These are phyloP conservation scores for Heteromeles arbutifolia DNA, from an alignment of 306 rosid genomes.

Conservation along the genomic window DNA sequence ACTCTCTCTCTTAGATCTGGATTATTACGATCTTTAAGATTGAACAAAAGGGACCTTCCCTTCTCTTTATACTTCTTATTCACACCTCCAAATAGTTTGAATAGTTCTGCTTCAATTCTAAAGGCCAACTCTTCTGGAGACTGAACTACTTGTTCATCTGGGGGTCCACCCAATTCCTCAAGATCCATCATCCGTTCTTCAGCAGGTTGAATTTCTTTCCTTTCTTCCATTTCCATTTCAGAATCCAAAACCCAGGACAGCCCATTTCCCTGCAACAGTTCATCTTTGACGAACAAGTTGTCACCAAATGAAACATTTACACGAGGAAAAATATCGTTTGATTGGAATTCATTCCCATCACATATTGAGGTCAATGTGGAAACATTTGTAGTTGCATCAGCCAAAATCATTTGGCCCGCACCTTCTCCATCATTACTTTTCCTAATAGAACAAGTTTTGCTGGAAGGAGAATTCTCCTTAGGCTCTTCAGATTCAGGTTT, in stretches of 20 bases:
- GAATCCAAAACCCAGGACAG: constrained; percentile 90
- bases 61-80: constrained; percentile 98
- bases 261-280: constrained; percentile 90
- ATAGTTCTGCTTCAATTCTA: constrained; percentile 73
- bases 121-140: constrained; percentile 50
- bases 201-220: constrained; percentile 31
- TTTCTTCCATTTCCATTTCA: constrained; percentile 39
- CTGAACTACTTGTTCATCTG: constrained; percentile 21
- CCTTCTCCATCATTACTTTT: constrained; percentile 21
- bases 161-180: constrained; percentile 29
- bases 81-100: constrained; percentile 92
- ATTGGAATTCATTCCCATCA: constrained; percentile 52
- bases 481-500: constrained; percentile 24
- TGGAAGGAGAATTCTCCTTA: constrained; percentile 9
- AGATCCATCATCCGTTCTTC: constrained; percentile 34
- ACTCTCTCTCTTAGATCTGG: constrained; percentile 93
- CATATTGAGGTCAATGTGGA: constrained; percentile 18
- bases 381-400: constrained; percentile 24
- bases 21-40: constrained; percentile 89
- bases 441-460: constrained; percentile 21
- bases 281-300: constrained; percentile 72
- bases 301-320: constrained; percentile 77
- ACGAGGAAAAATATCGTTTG: constrained; percentile 49
- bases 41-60: constrained; percentile 96
- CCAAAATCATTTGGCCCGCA: constrained; percentile 23